Evolutionary conservation across 2,329 filamentous ascomycete species (phyloP).

Genomic region (Colletotrichum sp.): DNA sequence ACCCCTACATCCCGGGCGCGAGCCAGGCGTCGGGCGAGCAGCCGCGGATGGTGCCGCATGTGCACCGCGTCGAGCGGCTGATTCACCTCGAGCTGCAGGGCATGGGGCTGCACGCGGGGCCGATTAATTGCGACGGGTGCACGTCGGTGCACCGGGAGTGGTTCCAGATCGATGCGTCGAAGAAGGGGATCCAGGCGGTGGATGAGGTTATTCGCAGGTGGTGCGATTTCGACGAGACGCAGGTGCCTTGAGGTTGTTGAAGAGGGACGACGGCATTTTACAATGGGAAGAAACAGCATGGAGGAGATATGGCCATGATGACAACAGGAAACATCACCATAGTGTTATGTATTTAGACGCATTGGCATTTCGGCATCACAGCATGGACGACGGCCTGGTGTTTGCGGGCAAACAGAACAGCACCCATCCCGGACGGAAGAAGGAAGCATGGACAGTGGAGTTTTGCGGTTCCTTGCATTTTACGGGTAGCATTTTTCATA

Average conservation of each 20-base stretch:
- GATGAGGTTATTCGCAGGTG: conserved; percentile 79
- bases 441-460: background rate
- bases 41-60: conserved; percentile 80
- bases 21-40: conserved; percentile 32
- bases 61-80: conserved; percentile 85
- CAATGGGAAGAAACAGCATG: background rate
- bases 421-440: background rate
- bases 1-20: conserved; percentile 73
- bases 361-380: background rate
- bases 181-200: conserved; percentile 71
- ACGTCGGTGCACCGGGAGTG: conserved; percentile 90
- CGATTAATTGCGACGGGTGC: conserved; percentile 73
- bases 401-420: background rate
- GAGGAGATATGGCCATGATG: background rate
- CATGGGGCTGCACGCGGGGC: conserved; percentile 59
- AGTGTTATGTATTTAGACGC: background rate
- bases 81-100: conserved; percentile 87
- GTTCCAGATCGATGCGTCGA: conserved; percentile 86
- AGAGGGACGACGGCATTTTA: background rate
- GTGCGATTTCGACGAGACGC: conserved; percentile 79
- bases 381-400: background rate
- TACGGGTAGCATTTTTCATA: background rate
- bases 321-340: background rate
- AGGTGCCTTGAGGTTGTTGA: conserved; percentile 1
- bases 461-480: conserved; percentile 1